A percentile compares a stretch with the other conserved stretches of the same genome.
Evolutionary conservation across 768 basidiomycete genomes (phyloP).

Genomic region (Lentinus brumalis): DNA sequence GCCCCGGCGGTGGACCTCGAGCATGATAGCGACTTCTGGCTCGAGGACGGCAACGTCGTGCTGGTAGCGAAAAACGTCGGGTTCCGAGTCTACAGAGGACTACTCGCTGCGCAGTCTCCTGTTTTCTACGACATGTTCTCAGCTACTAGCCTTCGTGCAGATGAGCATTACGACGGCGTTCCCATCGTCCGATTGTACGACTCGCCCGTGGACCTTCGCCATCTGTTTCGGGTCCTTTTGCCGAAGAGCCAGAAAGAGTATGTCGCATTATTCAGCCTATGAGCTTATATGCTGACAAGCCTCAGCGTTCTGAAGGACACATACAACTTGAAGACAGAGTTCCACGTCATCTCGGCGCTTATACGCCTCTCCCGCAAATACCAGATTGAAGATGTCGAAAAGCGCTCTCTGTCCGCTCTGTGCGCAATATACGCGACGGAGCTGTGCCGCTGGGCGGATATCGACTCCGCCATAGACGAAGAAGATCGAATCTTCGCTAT

Average conservation of each 20-base stretch:
- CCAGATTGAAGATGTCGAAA: background rate
- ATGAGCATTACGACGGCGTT: background rate
- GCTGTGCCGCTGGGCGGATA: no score
- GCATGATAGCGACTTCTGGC: background rate
- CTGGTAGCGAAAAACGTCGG: background rate
- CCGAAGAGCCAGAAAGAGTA: background rate
- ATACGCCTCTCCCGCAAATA: constrained; percentile 8
- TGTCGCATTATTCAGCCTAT: no score
- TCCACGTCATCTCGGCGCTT: background rate
- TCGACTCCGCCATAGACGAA: background rate
- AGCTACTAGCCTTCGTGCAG: no score
- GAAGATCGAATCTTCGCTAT: background rate
- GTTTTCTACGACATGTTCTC: constrained; percentile 1
- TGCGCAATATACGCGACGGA: no score
- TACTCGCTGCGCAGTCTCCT: constrained; percentile 1
- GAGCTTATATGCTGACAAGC: no score
- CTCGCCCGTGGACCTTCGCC: background rate
- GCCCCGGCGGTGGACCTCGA: background rate
- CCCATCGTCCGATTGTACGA: background rate
- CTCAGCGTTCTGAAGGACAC: background rate
- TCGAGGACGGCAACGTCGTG: constrained; percentile 7
- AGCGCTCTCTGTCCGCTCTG: background rate
- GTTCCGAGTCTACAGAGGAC: constrained; percentile 6
- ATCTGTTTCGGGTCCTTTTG: background rate
- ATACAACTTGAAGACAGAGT: background rate